Conservation (phyloP, 2,329 filamentous ascomycete genomes). For the Stachybotrys chartarum region DNA sequence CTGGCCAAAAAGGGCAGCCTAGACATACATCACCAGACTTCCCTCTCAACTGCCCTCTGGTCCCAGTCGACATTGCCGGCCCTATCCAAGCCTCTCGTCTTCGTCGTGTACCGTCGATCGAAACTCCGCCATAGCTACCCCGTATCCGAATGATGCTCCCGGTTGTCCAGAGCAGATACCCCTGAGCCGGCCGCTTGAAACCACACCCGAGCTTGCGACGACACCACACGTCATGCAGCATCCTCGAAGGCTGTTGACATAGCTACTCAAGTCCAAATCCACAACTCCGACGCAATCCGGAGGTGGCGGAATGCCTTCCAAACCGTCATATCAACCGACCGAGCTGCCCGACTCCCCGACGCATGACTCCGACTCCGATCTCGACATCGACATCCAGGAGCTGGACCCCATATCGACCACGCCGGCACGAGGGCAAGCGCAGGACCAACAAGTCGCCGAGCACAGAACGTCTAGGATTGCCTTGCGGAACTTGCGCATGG, state of each 20-base stretch:
- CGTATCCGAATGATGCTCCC: not conserved
- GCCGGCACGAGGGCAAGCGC: constrained; percentile 21
- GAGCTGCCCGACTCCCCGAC: constrained; percentile 58
- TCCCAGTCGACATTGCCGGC: no score
- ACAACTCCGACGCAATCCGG: constrained; percentile 5
- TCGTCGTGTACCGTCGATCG: no score
- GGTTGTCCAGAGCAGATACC: not conserved
- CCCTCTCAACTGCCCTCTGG: not conserved
- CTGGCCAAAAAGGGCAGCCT: not conserved
- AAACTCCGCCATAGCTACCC: no score
- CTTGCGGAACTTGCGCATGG: constrained; percentile 62
- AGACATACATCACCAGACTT: not conserved
- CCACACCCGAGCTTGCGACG: not conserved
- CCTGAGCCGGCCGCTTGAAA: not conserved
- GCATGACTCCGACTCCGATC: constrained; percentile 66
- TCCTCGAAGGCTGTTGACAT: not conserved
- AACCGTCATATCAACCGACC: constrained; percentile 42
- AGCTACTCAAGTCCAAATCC: not conserved
- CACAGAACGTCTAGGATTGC: constrained; percentile 56
- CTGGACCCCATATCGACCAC: constrained; percentile 57
- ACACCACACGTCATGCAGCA: not conserved
- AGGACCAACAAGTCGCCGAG: constrained; percentile 23
- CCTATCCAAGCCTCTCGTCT: no score
- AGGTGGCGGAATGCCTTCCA: constrained; percentile 47
- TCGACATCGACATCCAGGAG: constrained; percentile 74